Evolutionary conservation across 2,329 filamentous ascomycete species (phyloP).

Genomic region (Epichloe scottii): DNA sequence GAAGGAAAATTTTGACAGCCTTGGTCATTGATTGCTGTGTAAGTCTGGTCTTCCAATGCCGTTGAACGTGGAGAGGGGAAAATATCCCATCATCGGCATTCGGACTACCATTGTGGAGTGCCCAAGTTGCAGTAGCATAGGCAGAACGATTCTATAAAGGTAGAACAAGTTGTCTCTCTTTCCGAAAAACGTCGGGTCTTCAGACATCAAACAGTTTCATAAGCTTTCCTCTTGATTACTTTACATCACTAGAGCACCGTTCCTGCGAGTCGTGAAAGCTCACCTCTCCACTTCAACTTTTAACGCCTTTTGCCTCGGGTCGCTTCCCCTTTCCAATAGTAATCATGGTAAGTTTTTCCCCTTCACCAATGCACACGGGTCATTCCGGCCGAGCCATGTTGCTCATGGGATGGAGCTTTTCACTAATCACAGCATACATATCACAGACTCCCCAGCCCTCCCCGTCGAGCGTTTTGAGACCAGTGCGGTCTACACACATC

Average conservation of each 20-base stretch:
- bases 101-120: neutral
- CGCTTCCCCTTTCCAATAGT: neutral
- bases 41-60: neutral
- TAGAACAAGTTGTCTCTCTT: neutral
- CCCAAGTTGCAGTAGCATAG: neutral
- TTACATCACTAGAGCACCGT: neutral
- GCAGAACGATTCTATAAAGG: neutral
- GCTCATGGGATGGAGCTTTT: neutral
- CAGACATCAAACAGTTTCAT: neutral
- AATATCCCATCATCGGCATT: neutral
- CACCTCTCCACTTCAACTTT: neutral
- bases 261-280: neutral
- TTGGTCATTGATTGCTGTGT: neutral
- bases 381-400: too few species aligned
- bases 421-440: neutral
- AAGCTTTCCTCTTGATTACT: neutral
- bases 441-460: neutral
- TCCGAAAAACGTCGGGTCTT: neutral
- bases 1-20: neutral
- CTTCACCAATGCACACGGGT: neutral
- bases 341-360: neutral
- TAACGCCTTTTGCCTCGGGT: neutral
- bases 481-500: slow-evolving; percentile 46
- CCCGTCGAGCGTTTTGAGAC: slow-evolving; percentile 37
- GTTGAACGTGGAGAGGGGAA: neutral